Conservation (phyloP, 306 rosid genomes). For the Rosa rugosa region DNA sequence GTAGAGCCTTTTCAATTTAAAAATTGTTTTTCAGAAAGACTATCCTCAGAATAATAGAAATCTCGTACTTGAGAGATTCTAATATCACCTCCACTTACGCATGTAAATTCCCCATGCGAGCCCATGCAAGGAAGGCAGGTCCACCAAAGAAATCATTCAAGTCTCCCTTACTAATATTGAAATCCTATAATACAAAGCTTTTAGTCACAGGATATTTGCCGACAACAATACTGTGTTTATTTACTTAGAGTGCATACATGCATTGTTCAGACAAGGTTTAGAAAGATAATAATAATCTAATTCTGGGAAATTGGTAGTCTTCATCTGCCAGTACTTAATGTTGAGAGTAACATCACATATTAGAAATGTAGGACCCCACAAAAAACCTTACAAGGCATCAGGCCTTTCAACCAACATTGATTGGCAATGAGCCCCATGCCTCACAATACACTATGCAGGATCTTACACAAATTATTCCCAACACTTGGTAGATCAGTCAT, state of each 20-base stretch:
- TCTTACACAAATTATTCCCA: neutral
- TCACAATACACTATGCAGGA: neutral
- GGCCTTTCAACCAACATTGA: neutral
- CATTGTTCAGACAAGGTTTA: neutral
- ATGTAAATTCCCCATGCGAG: slow-evolving; percentile 97
- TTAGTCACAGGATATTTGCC: slow-evolving; percentile 33
- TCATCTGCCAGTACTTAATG: neutral
- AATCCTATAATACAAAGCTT: slow-evolving; percentile 57
- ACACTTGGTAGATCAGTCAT: neutral
- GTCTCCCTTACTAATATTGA: slow-evolving; percentile 62
- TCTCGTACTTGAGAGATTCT: neutral
- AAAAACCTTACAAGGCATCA: neutral
- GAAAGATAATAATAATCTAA: neutral
- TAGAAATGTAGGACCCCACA: neutral
- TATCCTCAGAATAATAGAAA: neutral
- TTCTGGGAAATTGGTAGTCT: neutral
- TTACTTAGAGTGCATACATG: neutral
- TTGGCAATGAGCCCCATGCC: neutral
- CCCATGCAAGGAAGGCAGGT: slow-evolving; percentile 99
- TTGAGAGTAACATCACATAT: neutral
- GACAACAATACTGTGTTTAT: neutral
- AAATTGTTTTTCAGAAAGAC: neutral
- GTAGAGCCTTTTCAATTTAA: neutral
- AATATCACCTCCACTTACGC: slow-evolving; percentile 61
- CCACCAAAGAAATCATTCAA: slow-evolving; percentile 88